Conservation (phyloP, 441 rosid genomes). For the Populus hybrid region DNA sequence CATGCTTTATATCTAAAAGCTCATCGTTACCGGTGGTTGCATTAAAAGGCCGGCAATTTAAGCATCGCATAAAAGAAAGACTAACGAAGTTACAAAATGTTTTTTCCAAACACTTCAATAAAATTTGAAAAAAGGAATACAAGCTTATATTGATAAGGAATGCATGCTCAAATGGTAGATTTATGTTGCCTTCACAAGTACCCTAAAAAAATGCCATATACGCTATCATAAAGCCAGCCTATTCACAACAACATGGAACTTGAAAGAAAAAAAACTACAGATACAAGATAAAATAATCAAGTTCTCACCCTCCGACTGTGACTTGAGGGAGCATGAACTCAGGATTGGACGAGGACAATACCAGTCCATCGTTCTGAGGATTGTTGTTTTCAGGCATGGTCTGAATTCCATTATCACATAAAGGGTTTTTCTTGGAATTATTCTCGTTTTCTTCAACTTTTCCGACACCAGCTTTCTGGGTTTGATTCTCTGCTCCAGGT, state of each 20-base stretch:
- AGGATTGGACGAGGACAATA: slow-evolving; percentile 26
- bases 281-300: slow-evolving; percentile 12
- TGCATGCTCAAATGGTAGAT: background rate
- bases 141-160: slow-evolving; percentile 13
- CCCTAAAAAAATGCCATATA: slow-evolving; percentile 19
- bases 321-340: slow-evolving; percentile 58
- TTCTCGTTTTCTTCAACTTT: slow-evolving; percentile 30
- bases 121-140: slow-evolving; percentile 14
- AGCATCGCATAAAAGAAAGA: background rate
- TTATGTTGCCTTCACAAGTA: slow-evolving; percentile 11
- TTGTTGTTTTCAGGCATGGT: slow-evolving; percentile 13
- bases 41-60: background rate
- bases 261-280: background rate
- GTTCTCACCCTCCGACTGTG: slow-evolving; percentile 56
- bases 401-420: slow-evolving; percentile 16
- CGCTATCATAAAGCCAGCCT: slow-evolving; percentile 16
- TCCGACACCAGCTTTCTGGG: slow-evolving; percentile 12
- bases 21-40: background rate
- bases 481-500: slow-evolving; percentile 19
- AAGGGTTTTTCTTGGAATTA: slow-evolving; percentile 15
- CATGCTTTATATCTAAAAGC: background rate
- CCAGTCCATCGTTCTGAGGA: slow-evolving; percentile 26
- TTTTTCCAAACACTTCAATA: background rate
- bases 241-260: slow-evolving; percentile 33
- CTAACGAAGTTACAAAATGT: background rate